These are phyloP conservation scores for Fusarium chuoi DNA, from an alignment of 2,329 filamentous ascomycete species.

Conservation along the genomic window DNA sequence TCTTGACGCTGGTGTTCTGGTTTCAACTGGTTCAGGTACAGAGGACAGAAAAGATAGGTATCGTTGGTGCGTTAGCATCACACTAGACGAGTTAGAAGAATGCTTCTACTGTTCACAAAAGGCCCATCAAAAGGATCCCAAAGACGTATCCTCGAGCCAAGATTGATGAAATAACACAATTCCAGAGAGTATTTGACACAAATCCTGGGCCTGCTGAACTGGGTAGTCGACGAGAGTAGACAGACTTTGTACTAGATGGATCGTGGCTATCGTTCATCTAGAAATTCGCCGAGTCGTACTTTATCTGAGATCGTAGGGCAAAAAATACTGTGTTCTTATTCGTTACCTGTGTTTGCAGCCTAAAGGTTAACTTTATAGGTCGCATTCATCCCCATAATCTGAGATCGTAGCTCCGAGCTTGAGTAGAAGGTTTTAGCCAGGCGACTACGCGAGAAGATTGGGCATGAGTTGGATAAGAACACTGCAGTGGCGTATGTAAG, in stretches of 20 bases:
- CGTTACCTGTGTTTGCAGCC: no score
- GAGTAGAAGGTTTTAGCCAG: background rate
- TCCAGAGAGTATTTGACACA: background rate
- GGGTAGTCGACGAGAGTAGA: background rate
- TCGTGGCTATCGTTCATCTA: background rate
- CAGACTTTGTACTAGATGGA: background rate
- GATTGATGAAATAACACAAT: background rate
- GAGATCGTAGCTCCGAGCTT: rapidly evolving
- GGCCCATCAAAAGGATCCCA: background rate
- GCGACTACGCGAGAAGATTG: background rate
- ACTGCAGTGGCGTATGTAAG: background rate
- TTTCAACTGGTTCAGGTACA: background rate
- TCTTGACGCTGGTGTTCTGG: background rate
- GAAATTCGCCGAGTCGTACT: background rate
- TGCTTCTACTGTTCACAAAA: constrained; percentile 9
- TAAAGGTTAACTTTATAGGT: no score
- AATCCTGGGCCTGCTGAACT: background rate
- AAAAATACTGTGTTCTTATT: no score
- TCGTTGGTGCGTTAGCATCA: background rate
- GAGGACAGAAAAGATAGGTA: background rate
- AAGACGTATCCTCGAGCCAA: background rate
- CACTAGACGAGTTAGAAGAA: background rate
- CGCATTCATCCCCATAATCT: no score
- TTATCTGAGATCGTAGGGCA: background rate
- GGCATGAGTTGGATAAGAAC: background rate